A percentile compares a stretch with the other conserved stretches of the same genome.
These are phyloP conservation scores for Microthlaspi erraticum DNA, from an alignment of 345 rosid genomes.

Conservation along the genomic window DNA sequence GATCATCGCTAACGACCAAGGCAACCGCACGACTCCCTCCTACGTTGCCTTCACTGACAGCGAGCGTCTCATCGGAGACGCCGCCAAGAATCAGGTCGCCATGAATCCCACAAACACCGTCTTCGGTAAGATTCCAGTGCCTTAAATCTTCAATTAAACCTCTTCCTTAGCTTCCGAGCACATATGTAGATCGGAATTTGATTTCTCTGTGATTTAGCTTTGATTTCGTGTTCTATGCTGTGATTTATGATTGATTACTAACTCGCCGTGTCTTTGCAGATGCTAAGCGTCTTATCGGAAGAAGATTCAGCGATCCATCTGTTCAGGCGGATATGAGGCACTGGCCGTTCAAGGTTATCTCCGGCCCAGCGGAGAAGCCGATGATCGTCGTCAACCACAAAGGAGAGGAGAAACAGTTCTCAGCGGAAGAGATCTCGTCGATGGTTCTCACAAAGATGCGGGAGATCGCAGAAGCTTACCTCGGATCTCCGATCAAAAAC, in stretches of 20 bases:
- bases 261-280: conserved; percentile 46
- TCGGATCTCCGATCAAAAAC: conserved; percentile 44
- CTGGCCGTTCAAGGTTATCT: conserved; percentile 52
- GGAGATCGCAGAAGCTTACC: conserved; percentile 50
- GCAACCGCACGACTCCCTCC: conserved; percentile 74
- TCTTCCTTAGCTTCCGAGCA: neutral
- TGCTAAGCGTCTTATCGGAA: conserved; percentile 53
- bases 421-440: conserved; percentile 49
- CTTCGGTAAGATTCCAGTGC: conserved; percentile 50
- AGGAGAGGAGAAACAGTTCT: conserved; percentile 57
- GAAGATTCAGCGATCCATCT: conserved; percentile 49
- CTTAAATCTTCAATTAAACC: neutral
- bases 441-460: conserved; percentile 53
- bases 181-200: neutral
- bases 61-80: conserved; percentile 70
- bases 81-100: conserved; percentile 79
- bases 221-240: conserved; percentile 27
- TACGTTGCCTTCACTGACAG: conserved; percentile 66
- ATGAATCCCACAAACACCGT: conserved; percentile 79
- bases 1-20: conserved; percentile 75
- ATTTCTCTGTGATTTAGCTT: neutral
- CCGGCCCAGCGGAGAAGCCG: conserved; percentile 52
- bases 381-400: conserved; percentile 47
- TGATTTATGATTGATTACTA: conserved; percentile 32
- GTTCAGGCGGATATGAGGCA: conserved; percentile 50